Evolutionary conservation across 306 rosid genomes (phyloP), one percentile per base, ranked within the genome.

Genomic region (Spatholobus suberectus): DNA sequence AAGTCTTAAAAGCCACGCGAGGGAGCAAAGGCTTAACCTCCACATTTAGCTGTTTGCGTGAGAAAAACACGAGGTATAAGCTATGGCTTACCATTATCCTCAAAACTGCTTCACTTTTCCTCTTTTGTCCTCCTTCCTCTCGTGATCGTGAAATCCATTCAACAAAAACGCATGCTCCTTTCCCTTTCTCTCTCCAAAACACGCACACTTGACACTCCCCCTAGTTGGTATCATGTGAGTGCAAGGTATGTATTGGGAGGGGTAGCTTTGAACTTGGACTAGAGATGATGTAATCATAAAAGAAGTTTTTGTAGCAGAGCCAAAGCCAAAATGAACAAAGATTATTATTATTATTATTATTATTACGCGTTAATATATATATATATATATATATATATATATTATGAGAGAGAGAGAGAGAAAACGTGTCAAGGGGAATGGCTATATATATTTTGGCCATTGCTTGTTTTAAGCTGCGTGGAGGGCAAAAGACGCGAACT

Each of bases 401-500:
- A 29, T 0, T 0, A 7, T 1, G 41, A 75, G 80, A 65, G 5
- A 75, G 12, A 10, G 47, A 57, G 59, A 6, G 51, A 72, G 41
- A 79, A 83, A 87, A 87, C 92, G 90, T 83, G 94, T 90, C 85
- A 55, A 69, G 71, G 77, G 76, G 81, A 77, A 83, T 81, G 88
- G 65, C 82, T 79, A 69, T 8, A 1, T 79, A 69, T 8, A 1
- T 41, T 77, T 85, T 87, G 92, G 82, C 84, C 85, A 47, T 87
- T 84, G 93, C 93, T 92, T 84, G 91, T 89, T 90, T 89, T 83
- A 82, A 87, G 97, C 87, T 80, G 92, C 93, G 94, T 94, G 93
- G 96, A 92, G 91, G 93, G 89, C 73, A 94, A 92, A 92, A 94
- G 93, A 92, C 93, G 97, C 91, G 88, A 94, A 79, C 91, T 82